These are phyloP conservation scores for Groenewaldozyma sp. DNA, from an alignment of 1,139 yeast genomes.

Conservation along the genomic window DNA sequence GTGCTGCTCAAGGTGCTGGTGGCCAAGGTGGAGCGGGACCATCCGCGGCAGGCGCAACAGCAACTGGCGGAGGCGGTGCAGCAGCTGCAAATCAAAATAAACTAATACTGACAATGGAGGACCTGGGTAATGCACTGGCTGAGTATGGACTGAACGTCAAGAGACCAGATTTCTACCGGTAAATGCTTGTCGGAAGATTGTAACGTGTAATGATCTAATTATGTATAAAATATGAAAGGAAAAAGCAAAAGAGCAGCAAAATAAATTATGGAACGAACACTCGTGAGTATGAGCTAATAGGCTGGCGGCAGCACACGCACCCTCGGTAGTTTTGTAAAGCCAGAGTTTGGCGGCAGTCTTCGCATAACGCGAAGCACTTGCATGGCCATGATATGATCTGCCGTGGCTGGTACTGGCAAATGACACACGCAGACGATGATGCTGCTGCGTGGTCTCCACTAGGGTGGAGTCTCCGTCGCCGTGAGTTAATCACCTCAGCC, in stretches of 20 bases:
- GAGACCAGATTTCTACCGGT: constrained; percentile 89
- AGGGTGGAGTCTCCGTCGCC: too few relatives aligned
- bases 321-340: constrained; percentile 66
- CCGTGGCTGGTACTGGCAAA: constrained; percentile 68
- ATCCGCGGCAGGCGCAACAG: constrained; percentile 27
- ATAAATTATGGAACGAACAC: constrained; percentile 32
- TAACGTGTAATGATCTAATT: neutral
- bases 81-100: constrained; percentile 60
- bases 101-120: constrained; percentile 80
- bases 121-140: constrained; percentile 72
- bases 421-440: constrained; percentile 46
- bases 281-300: constrained; percentile 42
- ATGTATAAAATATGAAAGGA: neutral
- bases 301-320: constrained; percentile 78
- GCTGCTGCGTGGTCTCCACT: constrained; percentile 8
- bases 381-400: constrained; percentile 91
- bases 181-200: too few relatives aligned
- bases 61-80: constrained; percentile 21
- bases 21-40: constrained; percentile 29
- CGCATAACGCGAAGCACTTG: constrained; percentile 80
- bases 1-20: constrained; percentile 15
- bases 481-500: constrained; percentile 5
- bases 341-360: constrained; percentile 67
- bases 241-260: neutral
- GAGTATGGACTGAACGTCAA: constrained; percentile 90